Evolutionary conservation across 129 eudicot genomes (phyloP).

Genomic region (Tagetes patula): DNA sequence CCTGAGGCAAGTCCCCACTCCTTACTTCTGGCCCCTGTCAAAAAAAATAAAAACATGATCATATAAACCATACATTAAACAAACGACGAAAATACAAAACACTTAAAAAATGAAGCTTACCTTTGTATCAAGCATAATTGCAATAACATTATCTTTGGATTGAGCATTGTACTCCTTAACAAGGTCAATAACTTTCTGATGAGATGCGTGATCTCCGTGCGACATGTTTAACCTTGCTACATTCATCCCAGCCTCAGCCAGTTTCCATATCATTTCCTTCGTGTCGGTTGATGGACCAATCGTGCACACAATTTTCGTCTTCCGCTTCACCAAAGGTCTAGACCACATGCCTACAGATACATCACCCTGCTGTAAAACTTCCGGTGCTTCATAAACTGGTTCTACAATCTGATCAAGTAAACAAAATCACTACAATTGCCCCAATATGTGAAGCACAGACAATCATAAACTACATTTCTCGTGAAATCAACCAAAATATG

Average conservation of each 20-base stretch:
- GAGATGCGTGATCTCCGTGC: conserved; percentile 94
- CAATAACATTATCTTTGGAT: conserved; percentile 84
- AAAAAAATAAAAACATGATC: neutral
- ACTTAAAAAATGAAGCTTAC: conserved; percentile 30
- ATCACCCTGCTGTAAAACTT: conserved; percentile 52
- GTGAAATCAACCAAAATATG: too few relatives aligned
- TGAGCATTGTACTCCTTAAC: conserved; percentile 94
- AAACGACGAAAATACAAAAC: neutral
- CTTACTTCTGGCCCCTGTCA: conserved; percentile 93
- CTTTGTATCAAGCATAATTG: conserved; percentile 97
- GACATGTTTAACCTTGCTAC: conserved; percentile 96
- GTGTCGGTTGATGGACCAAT: conserved; percentile 97
- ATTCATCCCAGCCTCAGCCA: conserved; percentile 98
- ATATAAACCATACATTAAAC: neutral
- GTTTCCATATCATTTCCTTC: conserved; percentile 94
- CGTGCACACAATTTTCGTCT: conserved; percentile 94
- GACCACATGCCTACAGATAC: conserved; percentile 63
- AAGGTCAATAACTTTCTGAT: conserved; percentile 88
- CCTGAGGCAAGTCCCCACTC: conserved; percentile 95
- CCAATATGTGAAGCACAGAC: neutral
- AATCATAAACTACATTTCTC: neutral
- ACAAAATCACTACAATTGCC: neutral
- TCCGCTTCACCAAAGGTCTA: conserved; percentile 77
- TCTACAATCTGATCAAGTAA: conserved; percentile 45
- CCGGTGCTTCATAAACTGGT: conserved; percentile 42